These are phyloP conservation scores for Penstemon eatonii DNA, from an alignment of 257 asterid genomes.

Conservation along the genomic window DNA sequence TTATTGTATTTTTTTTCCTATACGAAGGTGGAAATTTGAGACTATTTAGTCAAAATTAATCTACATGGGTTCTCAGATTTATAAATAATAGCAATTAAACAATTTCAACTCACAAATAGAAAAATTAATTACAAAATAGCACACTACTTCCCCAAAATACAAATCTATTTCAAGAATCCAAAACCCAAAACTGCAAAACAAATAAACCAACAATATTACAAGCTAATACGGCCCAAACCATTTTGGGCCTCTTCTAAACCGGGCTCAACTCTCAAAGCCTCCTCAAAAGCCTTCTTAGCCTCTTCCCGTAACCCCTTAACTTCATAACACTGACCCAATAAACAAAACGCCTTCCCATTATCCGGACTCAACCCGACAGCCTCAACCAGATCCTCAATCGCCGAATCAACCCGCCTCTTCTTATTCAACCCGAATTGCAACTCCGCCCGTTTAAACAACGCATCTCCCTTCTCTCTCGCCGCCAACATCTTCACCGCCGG, in stretches of 20 bases:
- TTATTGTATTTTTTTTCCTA: too few species aligned
- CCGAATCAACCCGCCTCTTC: constrained; percentile 68
- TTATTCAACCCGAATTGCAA: constrained; percentile 54
- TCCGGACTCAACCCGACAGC: constrained; percentile 58
- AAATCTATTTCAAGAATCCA: too few species aligned
- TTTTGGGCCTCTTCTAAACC: constrained; percentile 44
- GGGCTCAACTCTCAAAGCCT: constrained; percentile 51
- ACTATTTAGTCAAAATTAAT: too few species aligned
- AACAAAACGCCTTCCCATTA: constrained; percentile 52
- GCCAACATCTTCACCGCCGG: constrained; percentile 66
- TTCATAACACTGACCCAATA: constrained; percentile 73
- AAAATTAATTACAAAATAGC: too few species aligned
- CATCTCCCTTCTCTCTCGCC: constrained; percentile 66
- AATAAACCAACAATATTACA: constrained; percentile 10
- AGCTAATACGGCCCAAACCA: constrained; percentile 44
- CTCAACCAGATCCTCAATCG: constrained; percentile 59
- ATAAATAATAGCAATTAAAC: too few species aligned
- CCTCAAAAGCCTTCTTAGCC: constrained; percentile 48
- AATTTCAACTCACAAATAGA: too few species aligned
- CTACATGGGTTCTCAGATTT: too few species aligned
- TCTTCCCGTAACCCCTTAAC: constrained; percentile 44
- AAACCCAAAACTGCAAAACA: too few species aligned
- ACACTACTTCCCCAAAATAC: too few species aligned
- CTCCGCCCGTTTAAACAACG: constrained; percentile 77
- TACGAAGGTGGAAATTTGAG: too few species aligned